These are phyloP conservation scores for Acidomyces sp. DNA, from an alignment of 495 filamentous ascomycete genomes.

Conservation along the genomic window DNA sequence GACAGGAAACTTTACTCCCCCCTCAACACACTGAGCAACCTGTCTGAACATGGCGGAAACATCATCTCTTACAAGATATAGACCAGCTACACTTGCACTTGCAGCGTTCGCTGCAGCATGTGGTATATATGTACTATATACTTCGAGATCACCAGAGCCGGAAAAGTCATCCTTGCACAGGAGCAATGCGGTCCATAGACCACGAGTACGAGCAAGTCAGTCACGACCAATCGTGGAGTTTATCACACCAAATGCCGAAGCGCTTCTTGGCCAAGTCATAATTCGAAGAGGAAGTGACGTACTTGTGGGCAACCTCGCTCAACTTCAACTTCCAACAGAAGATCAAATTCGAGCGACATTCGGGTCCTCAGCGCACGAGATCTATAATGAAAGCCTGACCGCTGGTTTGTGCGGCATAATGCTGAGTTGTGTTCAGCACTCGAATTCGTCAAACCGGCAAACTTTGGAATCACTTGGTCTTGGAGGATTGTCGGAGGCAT, in stretches of 20 bases:
- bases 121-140: slow-evolving; percentile 21
- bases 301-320: neutral
- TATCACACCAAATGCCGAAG: neutral
- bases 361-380: neutral
- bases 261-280: neutral
- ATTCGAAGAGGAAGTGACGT: neutral
- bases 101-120: slow-evolving; percentile 20
- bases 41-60: slow-evolving; percentile 1
- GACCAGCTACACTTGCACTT: slow-evolving; percentile 19
- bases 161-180: slow-evolving; percentile 33
- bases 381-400: neutral
- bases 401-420: neutral
- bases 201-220: slow-evolving; percentile 4
- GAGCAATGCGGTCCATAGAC: slow-evolving; percentile 45
- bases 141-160: neutral
- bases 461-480: neutral
- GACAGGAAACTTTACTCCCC: no score
- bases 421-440: neutral
- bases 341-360: neutral
- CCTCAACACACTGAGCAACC: no score
- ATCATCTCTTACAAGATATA: neutral
- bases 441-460: neutral
- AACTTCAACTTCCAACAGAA: neutral
- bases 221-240: neutral
- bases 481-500: neutral